phyloP scores from a whole-genome alignment of 2,329 filamentous ascomycete species.

The Curvularia verruculosa region DNA sequence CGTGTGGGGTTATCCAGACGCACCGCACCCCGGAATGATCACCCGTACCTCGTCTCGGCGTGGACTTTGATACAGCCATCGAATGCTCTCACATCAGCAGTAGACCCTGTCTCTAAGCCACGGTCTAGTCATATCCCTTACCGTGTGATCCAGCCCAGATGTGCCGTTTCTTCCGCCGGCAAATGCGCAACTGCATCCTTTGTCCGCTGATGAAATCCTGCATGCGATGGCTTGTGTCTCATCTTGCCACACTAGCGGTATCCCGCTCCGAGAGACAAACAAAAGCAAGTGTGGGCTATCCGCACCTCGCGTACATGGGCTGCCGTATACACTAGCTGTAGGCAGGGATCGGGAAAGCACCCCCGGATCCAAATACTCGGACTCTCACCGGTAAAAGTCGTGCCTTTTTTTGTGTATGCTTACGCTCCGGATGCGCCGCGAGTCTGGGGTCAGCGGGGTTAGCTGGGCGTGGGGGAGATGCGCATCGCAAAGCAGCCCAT shows the following conservation, averaged over 20 bases:
- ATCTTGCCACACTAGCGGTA: slow-evolving; percentile 26
- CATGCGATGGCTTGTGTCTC: slow-evolving; percentile 8
- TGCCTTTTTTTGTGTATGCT: slow-evolving; percentile 21
- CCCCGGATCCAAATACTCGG: slow-evolving; percentile 32
- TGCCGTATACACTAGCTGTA: slow-evolving; percentile 6
- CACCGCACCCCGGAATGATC: slow-evolving; percentile 22
- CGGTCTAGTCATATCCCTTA: slow-evolving; percentile 13
- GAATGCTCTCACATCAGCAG: slow-evolving; percentile 31
- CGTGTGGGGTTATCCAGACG: slow-evolving; percentile 27
- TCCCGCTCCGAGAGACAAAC: slow-evolving; percentile 15
- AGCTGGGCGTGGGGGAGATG: slow-evolving; percentile 21
- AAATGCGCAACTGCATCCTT: slow-evolving; percentile 18
- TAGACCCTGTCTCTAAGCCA: slow-evolving; percentile 5
- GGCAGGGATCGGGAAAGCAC: slow-evolving; percentile 30
- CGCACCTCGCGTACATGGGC: slow-evolving; percentile 15
- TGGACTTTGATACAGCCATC: slow-evolving; percentile 7
- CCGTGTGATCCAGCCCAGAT: slow-evolving; percentile 13
- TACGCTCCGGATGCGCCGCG: slow-evolving; percentile 13
- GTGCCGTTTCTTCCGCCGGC: slow-evolving; percentile 21
- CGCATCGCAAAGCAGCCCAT: slow-evolving; percentile 17
- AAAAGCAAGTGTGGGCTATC: slow-evolving; percentile 23
- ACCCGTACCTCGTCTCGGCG: slow-evolving; percentile 16
- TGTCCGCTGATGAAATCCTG: slow-evolving; percentile 12
- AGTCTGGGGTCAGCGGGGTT: slow-evolving; percentile 25
- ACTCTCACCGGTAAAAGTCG: slow-evolving; percentile 25